phyloP scores from a whole-genome alignment of 1,139 yeast species.

The Debaryomyces nepalensis region DNA sequence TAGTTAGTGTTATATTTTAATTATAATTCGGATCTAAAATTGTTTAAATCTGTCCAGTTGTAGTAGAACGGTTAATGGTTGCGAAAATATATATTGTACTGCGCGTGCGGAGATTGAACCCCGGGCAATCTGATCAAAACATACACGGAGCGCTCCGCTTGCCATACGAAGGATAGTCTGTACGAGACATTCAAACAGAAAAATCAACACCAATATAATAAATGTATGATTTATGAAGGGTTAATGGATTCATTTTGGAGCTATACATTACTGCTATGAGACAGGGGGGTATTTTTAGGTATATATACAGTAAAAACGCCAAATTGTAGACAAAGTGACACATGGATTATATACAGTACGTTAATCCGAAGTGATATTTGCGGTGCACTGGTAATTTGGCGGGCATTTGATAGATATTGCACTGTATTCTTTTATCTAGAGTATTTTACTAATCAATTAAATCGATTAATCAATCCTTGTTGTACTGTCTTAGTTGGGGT shows the following conservation, averaged over 20 bases:
- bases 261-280: too few species aligned
- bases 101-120: background rate
- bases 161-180: too few species aligned
- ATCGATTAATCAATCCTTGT: constrained; percentile 7
- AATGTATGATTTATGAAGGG: too few species aligned
- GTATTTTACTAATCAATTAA: constrained; percentile 8
- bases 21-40: background rate
- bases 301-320: too few species aligned
- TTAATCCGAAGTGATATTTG: background rate
- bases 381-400: background rate
- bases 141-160: too few species aligned
- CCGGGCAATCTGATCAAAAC: too few species aligned
- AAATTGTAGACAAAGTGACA: background rate
- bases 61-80: background rate
- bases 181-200: too few species aligned
- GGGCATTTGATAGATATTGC: constrained; percentile 9
- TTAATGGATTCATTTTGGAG: too few species aligned
- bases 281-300: too few species aligned
- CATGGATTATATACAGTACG: constrained; percentile 7
- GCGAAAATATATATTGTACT: background rate
- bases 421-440: constrained; percentile 5
- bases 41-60: background rate
- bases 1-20: too few species aligned
- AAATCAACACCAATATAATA: too few species aligned
- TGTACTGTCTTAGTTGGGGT: background rate